Percentiles rank a stretch among this genome's conserved stretches.
Evolutionary conservation across 306 rosid genomes (phyloP).

Genomic region (Casuarina cunninghamiana): DNA sequence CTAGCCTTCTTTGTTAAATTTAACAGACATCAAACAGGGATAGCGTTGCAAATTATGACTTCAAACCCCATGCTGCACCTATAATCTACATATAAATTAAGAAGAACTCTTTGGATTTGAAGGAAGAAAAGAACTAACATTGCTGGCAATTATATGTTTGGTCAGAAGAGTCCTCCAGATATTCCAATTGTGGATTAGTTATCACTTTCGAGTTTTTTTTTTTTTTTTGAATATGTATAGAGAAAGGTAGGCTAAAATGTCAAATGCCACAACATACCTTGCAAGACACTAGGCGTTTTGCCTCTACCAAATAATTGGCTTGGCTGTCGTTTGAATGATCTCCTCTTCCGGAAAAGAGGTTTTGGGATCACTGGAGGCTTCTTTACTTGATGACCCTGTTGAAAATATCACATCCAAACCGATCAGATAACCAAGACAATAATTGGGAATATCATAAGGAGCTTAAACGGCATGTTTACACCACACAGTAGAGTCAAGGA

Average conservation of each 20-base stretch:
- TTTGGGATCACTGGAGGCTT: slow-evolving; percentile 47
- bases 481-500: neutral
- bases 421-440: neutral
- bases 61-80: neutral
- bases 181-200: too few species aligned
- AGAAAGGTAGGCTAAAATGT: too few species aligned
- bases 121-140: too few species aligned
- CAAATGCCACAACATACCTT: slow-evolving; percentile 38
- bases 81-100: too few species aligned
- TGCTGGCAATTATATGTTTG: too few species aligned
- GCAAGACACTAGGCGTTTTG: slow-evolving; percentile 47
- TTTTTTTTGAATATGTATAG: too few species aligned
- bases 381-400: slow-evolving; percentile 53
- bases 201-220: too few species aligned
- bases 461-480: neutral
- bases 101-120: too few species aligned
- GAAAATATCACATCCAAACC: slow-evolving; percentile 11
- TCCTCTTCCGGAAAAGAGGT: slow-evolving; percentile 52
- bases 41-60: neutral
- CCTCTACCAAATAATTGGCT: slow-evolving; percentile 56
- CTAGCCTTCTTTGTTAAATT: neutral
- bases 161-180: too few species aligned
- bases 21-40: neutral
- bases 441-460: slow-evolving; percentile 17
- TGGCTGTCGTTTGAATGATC: slow-evolving; percentile 65